Evolutionary conservation across 345 rosid species (phyloP).

Genomic region (Cochlearia excelsa): DNA sequence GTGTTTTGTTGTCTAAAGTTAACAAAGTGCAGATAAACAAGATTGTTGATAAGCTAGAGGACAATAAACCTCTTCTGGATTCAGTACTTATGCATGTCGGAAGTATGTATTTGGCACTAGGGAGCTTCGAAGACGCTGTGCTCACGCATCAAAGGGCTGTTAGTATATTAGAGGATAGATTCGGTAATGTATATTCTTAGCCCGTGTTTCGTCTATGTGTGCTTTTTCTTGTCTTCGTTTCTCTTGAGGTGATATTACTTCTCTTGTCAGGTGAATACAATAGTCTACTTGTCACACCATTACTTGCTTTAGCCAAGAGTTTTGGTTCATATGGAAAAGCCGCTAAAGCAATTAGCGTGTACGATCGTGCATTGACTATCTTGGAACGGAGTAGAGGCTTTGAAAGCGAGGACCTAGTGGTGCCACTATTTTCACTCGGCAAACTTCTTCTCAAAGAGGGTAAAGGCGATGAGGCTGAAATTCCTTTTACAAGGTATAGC

Average conservation of each 20-base stretch:
- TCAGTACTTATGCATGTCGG: constrained; percentile 73
- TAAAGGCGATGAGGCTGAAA: constrained; percentile 60
- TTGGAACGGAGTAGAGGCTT: constrained; percentile 64
- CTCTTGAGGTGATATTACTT: neutral
- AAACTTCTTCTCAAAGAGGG: constrained; percentile 74
- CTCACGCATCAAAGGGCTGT: constrained; percentile 51
- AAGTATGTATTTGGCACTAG: constrained; percentile 71
- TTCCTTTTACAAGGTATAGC: constrained; percentile 52
- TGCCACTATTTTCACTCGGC: constrained; percentile 66
- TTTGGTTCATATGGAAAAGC: constrained; percentile 57
- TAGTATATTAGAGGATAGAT: constrained; percentile 47
- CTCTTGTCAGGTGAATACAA: constrained; percentile 46
- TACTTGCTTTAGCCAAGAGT: constrained; percentile 81
- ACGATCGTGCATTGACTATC: constrained; percentile 52
- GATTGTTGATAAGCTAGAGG: constrained; percentile 47
- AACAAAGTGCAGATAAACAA: constrained; percentile 53
- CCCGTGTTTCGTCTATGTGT: neutral
- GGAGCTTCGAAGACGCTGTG: constrained; percentile 61
- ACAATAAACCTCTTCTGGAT: constrained; percentile 62
- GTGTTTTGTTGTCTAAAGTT: constrained; percentile 6
- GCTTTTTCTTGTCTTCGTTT: constrained; percentile 1
- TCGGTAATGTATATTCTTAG: constrained; percentile 43
- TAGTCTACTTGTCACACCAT: constrained; percentile 59
- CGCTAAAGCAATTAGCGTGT: constrained; percentile 50
- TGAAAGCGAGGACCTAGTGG: constrained; percentile 71